Evolutionary conservation across 768 basidiomycete genomes (phyloP).

Genomic region (Strobilomyces dryophilus): DNA sequence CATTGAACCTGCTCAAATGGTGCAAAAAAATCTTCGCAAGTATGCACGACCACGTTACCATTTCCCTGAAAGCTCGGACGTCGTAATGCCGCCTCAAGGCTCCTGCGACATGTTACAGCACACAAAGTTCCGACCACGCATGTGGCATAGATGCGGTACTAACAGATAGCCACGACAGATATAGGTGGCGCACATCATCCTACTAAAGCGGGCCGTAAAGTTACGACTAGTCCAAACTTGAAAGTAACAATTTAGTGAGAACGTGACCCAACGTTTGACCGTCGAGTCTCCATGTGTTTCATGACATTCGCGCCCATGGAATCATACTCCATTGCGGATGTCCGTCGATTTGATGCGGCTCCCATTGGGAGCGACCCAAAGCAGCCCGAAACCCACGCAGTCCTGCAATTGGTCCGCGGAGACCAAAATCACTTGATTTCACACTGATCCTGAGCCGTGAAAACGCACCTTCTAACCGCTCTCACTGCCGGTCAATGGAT

Average conservation of each 20-base stretch:
- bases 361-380: conserved; percentile 11
- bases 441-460: conserved; percentile 3
- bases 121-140: conserved; percentile 14
- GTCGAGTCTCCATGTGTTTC: conserved; percentile 17
- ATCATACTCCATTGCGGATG: conserved; percentile 16
- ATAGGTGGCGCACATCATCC: conserved; percentile 17
- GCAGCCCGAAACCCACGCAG: conserved; percentile 14
- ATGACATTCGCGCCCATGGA: conserved; percentile 10
- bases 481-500: conserved; percentile 8
- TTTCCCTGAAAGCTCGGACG: conserved; percentile 12
- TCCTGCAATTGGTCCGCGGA: conserved; percentile 24
- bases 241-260: conserved; percentile 8
- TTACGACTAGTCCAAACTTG: conserved; percentile 15
- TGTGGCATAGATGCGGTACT: conserved; percentile 19
- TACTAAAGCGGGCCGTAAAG: conserved; percentile 6
- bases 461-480: neutral
- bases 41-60: conserved; percentile 12
- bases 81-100: conserved; percentile 10
- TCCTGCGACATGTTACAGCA: conserved; percentile 16
- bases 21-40: neutral
- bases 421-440: conserved; percentile 6
- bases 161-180: conserved; percentile 13
- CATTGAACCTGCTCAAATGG: conserved; percentile 12
- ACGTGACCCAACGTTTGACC: conserved; percentile 11
- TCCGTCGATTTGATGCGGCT: conserved; percentile 19